Evolutionary conservation across 345 rosid genomes (phyloP), one percentile per base, ranked within the genome.

Genomic region (Eucalyptus viminalis): DNA sequence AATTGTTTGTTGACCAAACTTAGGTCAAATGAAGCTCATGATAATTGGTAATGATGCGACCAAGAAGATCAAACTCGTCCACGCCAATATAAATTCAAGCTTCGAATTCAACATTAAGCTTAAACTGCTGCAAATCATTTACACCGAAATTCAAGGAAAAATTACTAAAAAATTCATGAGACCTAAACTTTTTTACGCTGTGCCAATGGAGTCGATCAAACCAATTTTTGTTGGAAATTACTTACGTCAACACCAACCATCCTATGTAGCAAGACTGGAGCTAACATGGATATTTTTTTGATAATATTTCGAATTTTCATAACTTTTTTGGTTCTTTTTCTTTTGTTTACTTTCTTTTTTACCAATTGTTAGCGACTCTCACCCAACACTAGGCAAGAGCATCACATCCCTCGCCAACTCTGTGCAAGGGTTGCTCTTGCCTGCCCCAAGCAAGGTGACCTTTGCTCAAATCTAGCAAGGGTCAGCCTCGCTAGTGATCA

Each of bases 291-390:
- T 8, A 19, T 19, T 53, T 53, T 51, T 53, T 53, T 53, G 25
- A 53, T 19, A 0, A 53, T 53, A 19, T 53, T 53, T 53, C 19
- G 5, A 53, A 19, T 19, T 53, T 53, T 53, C 3, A 19, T 19
- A 19, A 19, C 4, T 53, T 53, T 53, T 53, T 19, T 8, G 56
- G 10, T 53, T 53, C 8, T 53, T 19, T 8, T 8, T 0, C 21
- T 16, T 51, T 51, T 51, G 2, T 51, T 19, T 53, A 53, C 10
- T 0, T 53, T 53, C 24, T 0, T 53, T 53, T 19, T 53, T 8
- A 53, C 58, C 5, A 0, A 53, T 0, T 19, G 24, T 53, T 0
- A 0, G 0, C 58, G 0, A 53, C 25, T 21, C 58, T 53, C 24
- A 19, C 2, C 58, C 5, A 0, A 1, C 58, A 53, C 58, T 53